These are phyloP conservation scores for Xylariaceae sp. DNA, from an alignment of 2,329 filamentous ascomycete species.

Conservation along the genomic window DNA sequence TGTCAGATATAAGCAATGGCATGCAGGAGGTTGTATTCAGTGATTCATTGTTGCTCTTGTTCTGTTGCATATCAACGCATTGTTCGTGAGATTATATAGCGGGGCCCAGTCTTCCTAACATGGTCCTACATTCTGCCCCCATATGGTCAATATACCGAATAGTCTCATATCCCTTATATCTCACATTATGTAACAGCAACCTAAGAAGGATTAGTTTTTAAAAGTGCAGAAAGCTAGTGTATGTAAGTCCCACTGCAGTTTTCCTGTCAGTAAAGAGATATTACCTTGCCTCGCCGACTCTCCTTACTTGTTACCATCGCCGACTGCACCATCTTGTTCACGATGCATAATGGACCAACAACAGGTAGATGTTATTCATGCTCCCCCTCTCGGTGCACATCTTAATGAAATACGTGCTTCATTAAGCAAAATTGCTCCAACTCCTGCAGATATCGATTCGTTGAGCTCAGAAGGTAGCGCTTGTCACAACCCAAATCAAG, in stretches of 20 bases:
- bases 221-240: no score
- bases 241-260: no score
- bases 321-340: no score
- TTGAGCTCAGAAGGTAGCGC: slow-evolving; percentile 5
- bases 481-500: slow-evolving; percentile 5
- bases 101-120: neutral
- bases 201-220: neutral
- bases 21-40: neutral
- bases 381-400: slow-evolving; percentile 6
- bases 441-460: neutral
- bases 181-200: neutral
- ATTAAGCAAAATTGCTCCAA: neutral
- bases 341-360: slow-evolving; percentile 6
- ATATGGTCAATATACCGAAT: neutral
- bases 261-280: no score
- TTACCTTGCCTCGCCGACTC: no score
- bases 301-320: no score
- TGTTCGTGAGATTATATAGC: neutral
- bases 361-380: slow-evolving; percentile 5
- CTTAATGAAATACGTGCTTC: neutral
- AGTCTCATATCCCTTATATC: neutral
- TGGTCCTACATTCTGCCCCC: neutral
- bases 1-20: neutral
- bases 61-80: neutral
- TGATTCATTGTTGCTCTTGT: neutral